phyloP scores from a whole-genome alignment of 805 yeast species.

The Zygosaccharomyces rouxii region DNA sequence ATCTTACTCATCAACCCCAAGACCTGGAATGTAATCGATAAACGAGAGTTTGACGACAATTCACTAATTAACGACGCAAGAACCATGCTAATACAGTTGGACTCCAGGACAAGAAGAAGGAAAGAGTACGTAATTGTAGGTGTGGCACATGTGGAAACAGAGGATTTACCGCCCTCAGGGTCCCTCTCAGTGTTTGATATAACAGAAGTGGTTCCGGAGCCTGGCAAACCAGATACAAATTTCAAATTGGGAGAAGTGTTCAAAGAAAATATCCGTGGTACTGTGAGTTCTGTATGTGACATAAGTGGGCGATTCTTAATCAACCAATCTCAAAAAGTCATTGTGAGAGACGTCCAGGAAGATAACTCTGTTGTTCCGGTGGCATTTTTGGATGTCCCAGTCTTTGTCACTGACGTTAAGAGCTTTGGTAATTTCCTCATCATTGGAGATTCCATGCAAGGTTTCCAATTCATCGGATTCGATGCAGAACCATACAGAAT shows the following conservation, averaged over 20 bases:
- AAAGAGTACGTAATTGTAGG: slow-evolving; percentile 77
- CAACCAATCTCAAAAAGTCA: slow-evolving; percentile 76
- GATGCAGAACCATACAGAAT: slow-evolving; percentile 93
- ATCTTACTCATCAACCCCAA: slow-evolving; percentile 66
- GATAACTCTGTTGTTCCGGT: slow-evolving; percentile 87
- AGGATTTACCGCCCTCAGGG: slow-evolving; percentile 78
- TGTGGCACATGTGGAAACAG: slow-evolving; percentile 67
- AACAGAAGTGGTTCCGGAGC: slow-evolving; percentile 83
- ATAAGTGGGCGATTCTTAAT: slow-evolving; percentile 78
- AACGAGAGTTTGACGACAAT: slow-evolving; percentile 58
- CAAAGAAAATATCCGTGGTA: slow-evolving; percentile 75
- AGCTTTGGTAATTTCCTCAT: slow-evolving; percentile 77
- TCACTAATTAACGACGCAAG: slow-evolving; percentile 46
- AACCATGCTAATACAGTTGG: slow-evolving; percentile 36
- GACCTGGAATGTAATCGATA: slow-evolving; percentile 74
- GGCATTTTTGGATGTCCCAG: slow-evolving; percentile 84
- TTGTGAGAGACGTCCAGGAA: slow-evolving; percentile 80
- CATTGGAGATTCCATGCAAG: slow-evolving; percentile 73
- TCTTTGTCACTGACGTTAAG: slow-evolving; percentile 74
- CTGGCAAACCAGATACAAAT: slow-evolving; percentile 77
- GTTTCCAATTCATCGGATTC: slow-evolving; percentile 75
- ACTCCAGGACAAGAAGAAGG: slow-evolving; percentile 40
- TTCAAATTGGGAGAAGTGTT: slow-evolving; percentile 70
- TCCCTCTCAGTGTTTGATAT: slow-evolving; percentile 68
- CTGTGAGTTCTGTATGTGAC: slow-evolving; percentile 72